These are phyloP conservation scores for Neurospora terricola DNA, from an alignment of 495 filamentous ascomycete genomes.

Conservation along the genomic window DNA sequence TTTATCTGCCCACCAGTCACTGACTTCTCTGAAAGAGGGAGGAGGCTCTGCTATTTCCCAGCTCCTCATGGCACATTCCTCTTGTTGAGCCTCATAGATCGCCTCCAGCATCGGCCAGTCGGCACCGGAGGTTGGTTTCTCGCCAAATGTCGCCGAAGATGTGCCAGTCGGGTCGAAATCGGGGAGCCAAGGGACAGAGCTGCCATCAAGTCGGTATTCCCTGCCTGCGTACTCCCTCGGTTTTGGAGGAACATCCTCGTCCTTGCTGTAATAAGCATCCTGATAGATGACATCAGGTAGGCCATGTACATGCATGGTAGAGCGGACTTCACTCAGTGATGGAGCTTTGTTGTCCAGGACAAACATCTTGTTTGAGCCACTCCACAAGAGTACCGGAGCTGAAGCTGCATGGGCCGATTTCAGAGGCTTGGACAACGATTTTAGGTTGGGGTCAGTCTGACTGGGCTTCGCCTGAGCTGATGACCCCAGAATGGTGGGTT, in stretches of 20 bases:
- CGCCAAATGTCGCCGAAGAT: conserved; percentile 44
- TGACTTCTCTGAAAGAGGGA: conserved; percentile 62
- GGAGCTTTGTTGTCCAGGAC: conserved; percentile 26
- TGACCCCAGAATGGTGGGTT: conserved; percentile 5
- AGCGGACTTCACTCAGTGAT: conserved; percentile 25
- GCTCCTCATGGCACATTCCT: conserved; percentile 42
- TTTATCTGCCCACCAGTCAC: conserved; percentile 50
- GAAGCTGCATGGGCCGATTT: not conserved
- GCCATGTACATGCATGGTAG: conserved; percentile 32
- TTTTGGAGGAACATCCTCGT: conserved; percentile 72
- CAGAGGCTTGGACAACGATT: not conserved
- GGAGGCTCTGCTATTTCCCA: conserved; percentile 61
- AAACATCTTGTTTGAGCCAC: conserved; percentile 16
- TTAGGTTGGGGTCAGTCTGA: not conserved
- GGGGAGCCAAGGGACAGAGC: conserved; percentile 64
- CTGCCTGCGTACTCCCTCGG: conserved; percentile 77
- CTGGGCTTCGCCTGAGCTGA: conserved; percentile 1
- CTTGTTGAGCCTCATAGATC: conserved; percentile 38
- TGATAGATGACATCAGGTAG: conserved; percentile 59
- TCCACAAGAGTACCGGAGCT: conserved; percentile 7
- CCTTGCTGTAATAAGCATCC: conserved; percentile 79
- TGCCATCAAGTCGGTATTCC: conserved; percentile 73
- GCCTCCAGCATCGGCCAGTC: conserved; percentile 43
- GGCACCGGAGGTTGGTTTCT: conserved; percentile 32
- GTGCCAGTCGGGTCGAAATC: conserved; percentile 61